phyloP scores from a whole-genome alignment of 2,329 filamentous ascomycete species.

The Westerdykella sp. region DNA sequence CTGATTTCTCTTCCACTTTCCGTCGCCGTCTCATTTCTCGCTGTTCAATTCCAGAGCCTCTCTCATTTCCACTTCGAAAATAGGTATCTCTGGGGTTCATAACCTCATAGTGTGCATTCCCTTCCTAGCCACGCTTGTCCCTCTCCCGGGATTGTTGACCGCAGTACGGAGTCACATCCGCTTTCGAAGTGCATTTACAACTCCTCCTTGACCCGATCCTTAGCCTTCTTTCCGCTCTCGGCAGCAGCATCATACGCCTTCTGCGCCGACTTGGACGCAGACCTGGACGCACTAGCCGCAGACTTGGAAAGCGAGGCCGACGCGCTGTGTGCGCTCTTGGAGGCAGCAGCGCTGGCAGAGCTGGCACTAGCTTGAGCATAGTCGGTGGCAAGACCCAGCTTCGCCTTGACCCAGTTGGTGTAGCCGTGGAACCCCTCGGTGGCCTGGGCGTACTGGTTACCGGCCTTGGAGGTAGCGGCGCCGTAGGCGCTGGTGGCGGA shows the following conservation, averaged over 20 bases:
- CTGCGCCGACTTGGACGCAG: constrained; percentile 24
- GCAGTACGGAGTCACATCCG: no score
- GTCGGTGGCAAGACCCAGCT: constrained; percentile 42
- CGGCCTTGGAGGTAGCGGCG: constrained; percentile 50
- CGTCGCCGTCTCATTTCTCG: no score
- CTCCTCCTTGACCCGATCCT: constrained; percentile 40
- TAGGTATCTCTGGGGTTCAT: no score
- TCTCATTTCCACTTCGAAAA: no score
- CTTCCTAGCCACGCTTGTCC: no score
- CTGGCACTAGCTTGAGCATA: constrained; percentile 19
- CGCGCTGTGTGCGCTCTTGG: constrained; percentile 27
- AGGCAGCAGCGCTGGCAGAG: constrained; percentile 18
- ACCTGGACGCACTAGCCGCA: constrained; percentile 29
- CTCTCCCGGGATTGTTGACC: no score
- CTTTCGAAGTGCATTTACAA: constrained; percentile 28
- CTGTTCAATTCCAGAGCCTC: no score
- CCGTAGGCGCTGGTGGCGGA: constrained; percentile 37
- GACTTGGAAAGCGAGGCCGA: constrained; percentile 25
- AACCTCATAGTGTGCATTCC: no score
- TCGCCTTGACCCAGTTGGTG: constrained; percentile 40
- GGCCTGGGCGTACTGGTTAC: constrained; percentile 70
- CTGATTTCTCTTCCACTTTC: no score
- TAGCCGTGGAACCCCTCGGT: constrained; percentile 50
- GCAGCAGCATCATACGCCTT: constrained; percentile 29
- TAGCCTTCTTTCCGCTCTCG: constrained; percentile 27